Evolutionary conservation across 371 early-diverging fungal genomes (phyloP).

Genomic region (Neoconidiobolus thromboides): DNA sequence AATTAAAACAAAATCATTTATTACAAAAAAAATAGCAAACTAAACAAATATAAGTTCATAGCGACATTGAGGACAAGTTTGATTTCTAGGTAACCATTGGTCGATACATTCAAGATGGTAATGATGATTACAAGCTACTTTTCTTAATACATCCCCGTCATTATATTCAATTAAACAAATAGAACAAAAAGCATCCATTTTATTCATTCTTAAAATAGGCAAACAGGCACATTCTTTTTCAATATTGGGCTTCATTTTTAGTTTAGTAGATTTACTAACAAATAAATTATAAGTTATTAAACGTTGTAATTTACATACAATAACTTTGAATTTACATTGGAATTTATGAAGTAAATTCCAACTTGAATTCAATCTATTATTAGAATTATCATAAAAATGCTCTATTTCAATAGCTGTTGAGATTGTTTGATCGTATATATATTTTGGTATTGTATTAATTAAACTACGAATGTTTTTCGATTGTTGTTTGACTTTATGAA

Average conservation of each 20-base stretch:
- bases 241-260: background rate
- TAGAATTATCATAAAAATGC: too few relatives aligned
- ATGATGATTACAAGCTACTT: background rate
- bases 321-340: background rate
- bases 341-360: too few relatives aligned
- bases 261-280: background rate
- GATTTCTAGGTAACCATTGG: background rate
- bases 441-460: too few relatives aligned
- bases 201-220: background rate
- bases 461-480: too few relatives aligned
- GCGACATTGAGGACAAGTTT: background rate
- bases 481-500: too few relatives aligned
- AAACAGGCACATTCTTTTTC: background rate
- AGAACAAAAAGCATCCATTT: conserved; percentile 4
- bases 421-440: too few relatives aligned
- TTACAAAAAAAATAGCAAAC: background rate
- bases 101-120: background rate
- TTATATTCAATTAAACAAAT: background rate
- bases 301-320: background rate
- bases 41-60: background rate
- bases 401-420: too few relatives aligned
- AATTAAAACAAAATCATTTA: too few relatives aligned
- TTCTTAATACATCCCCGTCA: background rate
- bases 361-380: too few relatives aligned
- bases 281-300: background rate